Percentiles rank a stretch among this genome's conserved stretches.
Conservation (phyloP, 2,329 filamentous ascomycete genomes). For the Fusarium transvaalense region DNA sequence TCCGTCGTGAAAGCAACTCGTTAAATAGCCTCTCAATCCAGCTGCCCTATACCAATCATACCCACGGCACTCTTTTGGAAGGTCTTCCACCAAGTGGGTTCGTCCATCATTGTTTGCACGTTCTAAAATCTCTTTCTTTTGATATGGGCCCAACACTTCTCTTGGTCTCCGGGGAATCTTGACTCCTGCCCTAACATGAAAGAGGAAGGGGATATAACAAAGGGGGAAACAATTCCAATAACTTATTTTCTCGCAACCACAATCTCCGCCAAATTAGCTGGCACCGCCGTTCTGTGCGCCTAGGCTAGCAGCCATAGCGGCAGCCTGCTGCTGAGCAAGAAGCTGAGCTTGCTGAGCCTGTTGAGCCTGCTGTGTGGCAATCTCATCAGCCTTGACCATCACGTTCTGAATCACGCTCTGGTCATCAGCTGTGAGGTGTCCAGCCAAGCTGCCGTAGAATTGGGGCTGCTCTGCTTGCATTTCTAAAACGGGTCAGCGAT, state of each 20-base stretch:
- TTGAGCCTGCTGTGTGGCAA: slow-evolving; percentile 52
- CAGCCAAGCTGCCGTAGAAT: slow-evolving; percentile 84
- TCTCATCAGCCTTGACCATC: slow-evolving; percentile 71
- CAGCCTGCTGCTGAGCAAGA: slow-evolving; percentile 49
- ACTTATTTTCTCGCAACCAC: slow-evolving; percentile 36
- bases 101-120: slow-evolving; percentile 49
- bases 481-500: slow-evolving; percentile 63
- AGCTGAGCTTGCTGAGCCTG: slow-evolving; percentile 48
- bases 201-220: slow-evolving; percentile 48
- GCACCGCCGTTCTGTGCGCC: slow-evolving; percentile 46
- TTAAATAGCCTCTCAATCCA: slow-evolving; percentile 13
- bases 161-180: slow-evolving; percentile 48
- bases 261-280: slow-evolving; percentile 36
- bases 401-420: slow-evolving; percentile 84
- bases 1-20: slow-evolving; percentile 6
- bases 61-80: slow-evolving; percentile 46
- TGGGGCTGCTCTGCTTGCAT: slow-evolving; percentile 92
- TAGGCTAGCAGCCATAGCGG: slow-evolving; percentile 31
- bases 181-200: slow-evolving; percentile 46
- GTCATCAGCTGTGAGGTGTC: slow-evolving; percentile 83
- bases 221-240: slow-evolving; percentile 46
- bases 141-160: slow-evolving; percentile 45
- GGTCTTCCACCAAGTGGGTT: slow-evolving; percentile 42
- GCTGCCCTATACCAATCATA: slow-evolving; percentile 40
- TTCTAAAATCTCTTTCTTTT: slow-evolving; percentile 50